Evolutionary conservation across 1,139 yeast genomes (phyloP).

Genomic region (Maudiozyma humilis): DNA sequence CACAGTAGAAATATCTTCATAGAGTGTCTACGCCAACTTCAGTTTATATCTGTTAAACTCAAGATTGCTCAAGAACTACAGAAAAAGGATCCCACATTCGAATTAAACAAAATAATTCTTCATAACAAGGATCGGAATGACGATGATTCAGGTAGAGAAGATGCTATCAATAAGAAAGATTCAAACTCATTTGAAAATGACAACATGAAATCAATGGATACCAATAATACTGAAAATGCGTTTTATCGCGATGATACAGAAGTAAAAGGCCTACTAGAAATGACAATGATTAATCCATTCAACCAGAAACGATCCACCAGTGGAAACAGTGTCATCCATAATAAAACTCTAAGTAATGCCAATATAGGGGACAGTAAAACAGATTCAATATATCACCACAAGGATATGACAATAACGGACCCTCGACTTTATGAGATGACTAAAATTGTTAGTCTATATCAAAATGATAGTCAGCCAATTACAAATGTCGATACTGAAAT

Average conservation of each 20-base stretch:
- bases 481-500: not conserved
- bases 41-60: conserved; percentile 22
- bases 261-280: conserved; percentile 28
- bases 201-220: not conserved
- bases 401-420: conserved; percentile 5
- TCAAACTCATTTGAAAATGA: conserved; percentile 8
- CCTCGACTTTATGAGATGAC: conserved; percentile 33
- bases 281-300: conserved; percentile 37
- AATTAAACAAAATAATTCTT: conserved; percentile 10
- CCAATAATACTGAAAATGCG: conserved; percentile 3
- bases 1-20: conserved; percentile 13
- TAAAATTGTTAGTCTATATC: conserved; percentile 35
- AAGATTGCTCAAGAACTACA: conserved; percentile 27
- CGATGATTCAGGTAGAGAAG: conserved; percentile 14
- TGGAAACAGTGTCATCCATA: conserved; percentile 19
- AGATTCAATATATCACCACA: conserved; percentile 1
- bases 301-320: conserved; percentile 21
- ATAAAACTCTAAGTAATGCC: conserved; percentile 4
- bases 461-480: conserved; percentile 7
- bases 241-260: conserved; percentile 12
- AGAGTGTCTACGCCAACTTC: conserved; percentile 12
- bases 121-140: conserved; percentile 5
- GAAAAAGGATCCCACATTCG: conserved; percentile 17
- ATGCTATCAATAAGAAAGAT: not conserved
- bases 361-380: not conserved